Conservation (phyloP, 2,329 filamentous ascomycete species). For the Penicillium sp. region DNA sequence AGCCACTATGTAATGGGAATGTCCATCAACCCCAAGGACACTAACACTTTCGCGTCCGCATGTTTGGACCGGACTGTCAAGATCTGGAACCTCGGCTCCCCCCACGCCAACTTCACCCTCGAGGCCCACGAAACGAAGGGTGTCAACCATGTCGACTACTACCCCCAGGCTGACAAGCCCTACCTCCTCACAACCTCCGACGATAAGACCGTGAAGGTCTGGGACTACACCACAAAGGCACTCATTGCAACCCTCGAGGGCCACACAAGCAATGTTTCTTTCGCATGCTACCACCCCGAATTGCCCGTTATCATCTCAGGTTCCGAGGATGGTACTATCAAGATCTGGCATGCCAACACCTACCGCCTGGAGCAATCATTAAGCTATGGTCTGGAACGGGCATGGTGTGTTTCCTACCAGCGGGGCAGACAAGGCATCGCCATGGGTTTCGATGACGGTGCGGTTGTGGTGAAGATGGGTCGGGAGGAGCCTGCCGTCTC, state of each 20-base stretch:
- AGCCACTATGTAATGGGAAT: conserved; percentile 96
- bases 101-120: conserved; percentile 93
- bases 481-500: conserved; percentile 96
- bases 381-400: conserved; percentile 92
- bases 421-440: conserved; percentile 92
- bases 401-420: conserved; percentile 97
- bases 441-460: conserved; percentile 95
- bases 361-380: conserved; percentile 94
- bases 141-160: conserved; percentile 95
- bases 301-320: conserved; percentile 96
- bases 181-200: conserved; percentile 97
- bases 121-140: conserved; percentile 97
- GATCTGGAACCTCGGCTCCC: conserved; percentile 93
- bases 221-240: conserved; percentile 99
- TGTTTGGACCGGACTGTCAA: conserved; percentile 96
- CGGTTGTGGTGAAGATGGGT: conserved; percentile 96
- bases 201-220: conserved; percentile 94
- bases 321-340: conserved; percentile 94
- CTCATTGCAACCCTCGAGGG: conserved; percentile 95
- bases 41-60: conserved; percentile 87
- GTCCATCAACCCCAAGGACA: conserved; percentile 96
- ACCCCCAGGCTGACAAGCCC: conserved; percentile 67
- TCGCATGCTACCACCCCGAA: conserved; percentile 96
- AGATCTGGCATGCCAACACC: conserved; percentile 98
- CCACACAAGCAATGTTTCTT: conserved; percentile 96